A percentile compares a stretch with the other conserved stretches of the same genome.
Evolutionary conservation across 805 yeast species (phyloP).

Genomic region (Scheffersomyces spartinae): DNA sequence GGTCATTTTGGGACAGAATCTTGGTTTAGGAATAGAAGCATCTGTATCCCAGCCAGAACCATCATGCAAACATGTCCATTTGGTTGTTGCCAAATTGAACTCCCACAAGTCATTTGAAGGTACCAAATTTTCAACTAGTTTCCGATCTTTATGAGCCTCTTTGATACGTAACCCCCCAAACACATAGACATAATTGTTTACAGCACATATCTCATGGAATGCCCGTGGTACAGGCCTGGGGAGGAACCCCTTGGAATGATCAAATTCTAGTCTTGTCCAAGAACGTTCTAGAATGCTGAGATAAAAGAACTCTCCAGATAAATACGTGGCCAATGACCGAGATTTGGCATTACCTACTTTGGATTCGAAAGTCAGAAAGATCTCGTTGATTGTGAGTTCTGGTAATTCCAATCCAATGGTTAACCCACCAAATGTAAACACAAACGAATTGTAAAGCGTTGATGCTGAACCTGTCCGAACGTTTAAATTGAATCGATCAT

Average conservation of each 20-base stretch:
- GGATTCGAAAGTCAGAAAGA: conserved; percentile 26
- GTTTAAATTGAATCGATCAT: conserved; percentile 42
- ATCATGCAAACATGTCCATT: conserved; percentile 43
- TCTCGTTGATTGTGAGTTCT: conserved; percentile 24
- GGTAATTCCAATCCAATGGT: conserved; percentile 42
- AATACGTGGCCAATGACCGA: conserved; percentile 20
- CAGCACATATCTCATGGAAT: conserved; percentile 45
- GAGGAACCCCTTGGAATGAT: conserved; percentile 3
- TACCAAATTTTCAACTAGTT: conserved; percentile 8
- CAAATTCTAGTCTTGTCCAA: conserved; percentile 38
- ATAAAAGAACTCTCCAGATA: conserved; percentile 55
- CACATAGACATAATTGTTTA: conserved; percentile 40
- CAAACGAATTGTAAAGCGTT: conserved; percentile 43
- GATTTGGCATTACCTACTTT: conserved; percentile 13
- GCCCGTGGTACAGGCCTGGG: conserved; percentile 36
- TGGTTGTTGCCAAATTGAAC: conserved; percentile 38
- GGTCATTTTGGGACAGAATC: conserved; percentile 46
- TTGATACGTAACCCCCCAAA: conserved; percentile 51
- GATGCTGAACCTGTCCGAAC: conserved; percentile 62
- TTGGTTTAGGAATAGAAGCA: conserved; percentile 16
- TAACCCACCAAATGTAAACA: conserved; percentile 61
- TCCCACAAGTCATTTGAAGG: conserved; percentile 64
- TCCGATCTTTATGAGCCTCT: conserved; percentile 19
- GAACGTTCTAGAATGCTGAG: conserved; percentile 45
- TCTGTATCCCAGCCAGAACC: conserved; percentile 16